phyloP scores from a whole-genome alignment of 345 rosid species.

The Pseudoturritis turrita region DNA sequence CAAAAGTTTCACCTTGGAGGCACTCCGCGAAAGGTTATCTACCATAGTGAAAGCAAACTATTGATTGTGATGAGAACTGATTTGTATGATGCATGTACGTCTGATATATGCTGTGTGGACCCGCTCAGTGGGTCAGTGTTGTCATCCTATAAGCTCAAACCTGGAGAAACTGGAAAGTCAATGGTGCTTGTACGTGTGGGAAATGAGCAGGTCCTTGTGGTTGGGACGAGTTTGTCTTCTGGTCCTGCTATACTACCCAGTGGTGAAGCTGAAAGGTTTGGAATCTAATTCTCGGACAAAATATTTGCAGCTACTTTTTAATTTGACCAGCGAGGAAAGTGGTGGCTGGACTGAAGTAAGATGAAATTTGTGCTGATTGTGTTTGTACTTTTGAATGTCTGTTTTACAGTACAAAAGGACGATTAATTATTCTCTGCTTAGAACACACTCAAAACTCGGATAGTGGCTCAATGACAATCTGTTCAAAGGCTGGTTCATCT shows the following conservation, averaged over 20 bases:
- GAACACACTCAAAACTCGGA: conserved; percentile 66
- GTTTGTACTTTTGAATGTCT: conserved; percentile 18
- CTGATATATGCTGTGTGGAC: conserved; percentile 89
- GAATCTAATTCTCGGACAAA: background rate
- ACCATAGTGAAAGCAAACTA: conserved; percentile 84
- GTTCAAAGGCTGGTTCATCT: conserved; percentile 65
- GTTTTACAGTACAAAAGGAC: conserved; percentile 80
- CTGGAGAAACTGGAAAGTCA: conserved; percentile 84
- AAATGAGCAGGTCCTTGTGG: conserved; percentile 75
- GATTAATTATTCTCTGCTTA: conserved; percentile 72
- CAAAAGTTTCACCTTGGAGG: conserved; percentile 96
- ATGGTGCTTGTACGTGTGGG: conserved; percentile 88
- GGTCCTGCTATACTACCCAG: conserved; percentile 96
- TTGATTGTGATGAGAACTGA: conserved; percentile 94
- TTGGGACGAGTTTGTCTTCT: conserved; percentile 83
- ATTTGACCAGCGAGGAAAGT: conserved; percentile 9
- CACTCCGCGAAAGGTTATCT: conserved; percentile 85
- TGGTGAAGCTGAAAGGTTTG: conserved; percentile 98
- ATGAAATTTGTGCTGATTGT: conserved; percentile 10
- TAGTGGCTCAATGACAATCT: conserved; percentile 65
- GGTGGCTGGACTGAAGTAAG: conserved; percentile 12
- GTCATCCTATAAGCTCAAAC: conserved; percentile 67
- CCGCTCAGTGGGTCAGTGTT: conserved; percentile 73
- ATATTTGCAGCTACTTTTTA: background rate
- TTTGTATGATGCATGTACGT: conserved; percentile 50